Evolutionary conservation across 2,329 filamentous ascomycete species (phyloP), one percentile per base, ranked within the genome.

Genomic region (Ophiostoma australiae): DNA sequence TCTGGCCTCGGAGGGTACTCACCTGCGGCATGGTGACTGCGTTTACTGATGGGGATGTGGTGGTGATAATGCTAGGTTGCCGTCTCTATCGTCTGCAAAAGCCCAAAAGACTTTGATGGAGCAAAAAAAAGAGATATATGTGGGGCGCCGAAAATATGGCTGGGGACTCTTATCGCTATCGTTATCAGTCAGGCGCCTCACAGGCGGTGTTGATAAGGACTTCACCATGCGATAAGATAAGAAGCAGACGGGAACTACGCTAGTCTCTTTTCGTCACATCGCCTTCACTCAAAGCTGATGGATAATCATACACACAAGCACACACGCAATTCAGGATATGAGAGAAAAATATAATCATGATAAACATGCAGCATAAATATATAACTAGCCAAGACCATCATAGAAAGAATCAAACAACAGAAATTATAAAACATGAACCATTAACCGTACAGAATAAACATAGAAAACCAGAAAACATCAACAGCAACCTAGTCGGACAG

Each of bases 401-500:
- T 17, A n/a, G 20, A 48, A 48, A n/a, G 20, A 48, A 48, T n/a
- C 17, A 66, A n/a, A 39, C 35, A 66, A 37, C 63, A 39, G 3
- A 37, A 66, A 20, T 37, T 66, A 1, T 66, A 66, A 37, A 39
- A 23, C 17, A 58, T n/a, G 6, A 44, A 10, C 20, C 20, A 44
- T 67, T 67, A 35, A 55, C 23, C 27, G 37, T 11, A 68, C 1
- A 44, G n/a, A 20, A 23, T 37, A 44, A 48, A 33, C 15, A 55
- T 13, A 52, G 52, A 41, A 52, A 5, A 68, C 33, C 13, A 68
- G 5, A 35, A 35, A 31, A 13, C 27, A 31, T 31, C 20, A 5
- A 35, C 31, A 27, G 15, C 4, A 68, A 55, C 37, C 35, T 72
- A 75, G 4, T 73, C 72, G 2, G 74, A 70, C 70, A 88, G 77